phyloP scores from a whole-genome alignment of 305 asterid genomes.

The Fraxinus floribunda region DNA sequence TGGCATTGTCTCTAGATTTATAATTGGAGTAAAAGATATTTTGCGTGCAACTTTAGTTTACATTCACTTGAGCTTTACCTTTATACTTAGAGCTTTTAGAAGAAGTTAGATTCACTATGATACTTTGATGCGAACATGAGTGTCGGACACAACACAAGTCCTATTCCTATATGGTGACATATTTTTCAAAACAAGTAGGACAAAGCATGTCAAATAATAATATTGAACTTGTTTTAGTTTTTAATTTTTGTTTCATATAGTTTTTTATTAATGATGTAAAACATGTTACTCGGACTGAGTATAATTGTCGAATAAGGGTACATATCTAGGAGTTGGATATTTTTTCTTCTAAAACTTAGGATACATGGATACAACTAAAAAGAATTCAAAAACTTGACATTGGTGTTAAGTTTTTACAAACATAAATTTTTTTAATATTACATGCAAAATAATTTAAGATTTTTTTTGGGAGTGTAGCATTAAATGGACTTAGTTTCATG shows the following conservation, averaged over 20 bases:
- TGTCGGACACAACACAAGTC: neutral
- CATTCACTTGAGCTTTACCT: neutral
- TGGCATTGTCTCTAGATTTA: neutral
- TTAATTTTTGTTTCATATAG: too few relatives aligned
- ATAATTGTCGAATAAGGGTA: neutral
- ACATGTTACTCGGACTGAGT: neutral
- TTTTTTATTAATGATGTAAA: neutral
- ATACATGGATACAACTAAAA: neutral
- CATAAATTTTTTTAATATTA: too few relatives aligned
- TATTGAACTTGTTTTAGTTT: too few relatives aligned
- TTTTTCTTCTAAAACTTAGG: neutral
- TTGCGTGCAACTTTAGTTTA: neutral
- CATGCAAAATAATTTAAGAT: neutral
- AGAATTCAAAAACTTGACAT: neutral
- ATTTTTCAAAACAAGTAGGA: neutral
- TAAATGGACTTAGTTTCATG: neutral
- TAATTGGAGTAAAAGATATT: neutral
- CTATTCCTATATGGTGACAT: neutral
- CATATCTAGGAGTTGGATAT: neutral
- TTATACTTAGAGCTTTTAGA: neutral
- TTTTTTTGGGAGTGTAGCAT: neutral
- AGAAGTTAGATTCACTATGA: neutral
- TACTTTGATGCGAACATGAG: neutral
- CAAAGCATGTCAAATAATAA: too few relatives aligned
- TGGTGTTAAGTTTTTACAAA: neutral